phyloP scores from a whole-genome alignment of 805 yeast genomes.

The Saturnispora zaruensis region DNA sequence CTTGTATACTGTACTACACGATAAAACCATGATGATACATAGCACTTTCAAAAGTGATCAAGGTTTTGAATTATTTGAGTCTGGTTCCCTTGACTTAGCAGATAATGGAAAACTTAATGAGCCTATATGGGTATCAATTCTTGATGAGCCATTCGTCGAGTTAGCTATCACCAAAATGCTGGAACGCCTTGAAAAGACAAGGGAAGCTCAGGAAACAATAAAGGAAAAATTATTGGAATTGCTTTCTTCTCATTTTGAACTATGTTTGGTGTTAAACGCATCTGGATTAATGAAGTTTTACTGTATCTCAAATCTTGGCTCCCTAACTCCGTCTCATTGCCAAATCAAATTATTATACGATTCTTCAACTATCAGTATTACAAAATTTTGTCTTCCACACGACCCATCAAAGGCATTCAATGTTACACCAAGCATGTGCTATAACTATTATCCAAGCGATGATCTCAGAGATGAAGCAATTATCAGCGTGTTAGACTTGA shows the following conservation, averaged over 20 bases:
- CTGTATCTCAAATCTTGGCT: slow-evolving; percentile 42
- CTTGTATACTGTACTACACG: slow-evolving; percentile 58
- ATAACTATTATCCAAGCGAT: slow-evolving; percentile 3
- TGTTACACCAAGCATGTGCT: slow-evolving; percentile 2
- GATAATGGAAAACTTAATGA: slow-evolving; percentile 13
- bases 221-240: slow-evolving; percentile 21
- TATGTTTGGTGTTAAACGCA: slow-evolving; percentile 37
- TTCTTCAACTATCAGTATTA: slow-evolving; percentile 19
- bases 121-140: slow-evolving; percentile 18
- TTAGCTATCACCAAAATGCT: slow-evolving; percentile 20
- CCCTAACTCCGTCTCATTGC: slow-evolving; percentile 39
- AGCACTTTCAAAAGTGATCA: slow-evolving; percentile 52
- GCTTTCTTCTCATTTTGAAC: slow-evolving; percentile 25
- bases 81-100: slow-evolving; percentile 41
- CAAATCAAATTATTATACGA: slow-evolving; percentile 31
- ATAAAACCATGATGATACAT: slow-evolving; percentile 58
- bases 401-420: slow-evolving; percentile 11
- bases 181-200: slow-evolving; percentile 15
- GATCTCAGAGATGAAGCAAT: slow-evolving; percentile 3
- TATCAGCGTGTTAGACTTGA: slow-evolving; percentile 25
- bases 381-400: slow-evolving; percentile 26
- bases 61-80: slow-evolving; percentile 46
- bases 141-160: slow-evolving; percentile 33
- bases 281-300: slow-evolving; percentile 36
- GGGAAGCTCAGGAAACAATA: slow-evolving; percentile 4